Evolutionary conservation across 2,329 filamentous ascomycete species (phyloP).

Genomic region (Rutstroemia sp.): DNA sequence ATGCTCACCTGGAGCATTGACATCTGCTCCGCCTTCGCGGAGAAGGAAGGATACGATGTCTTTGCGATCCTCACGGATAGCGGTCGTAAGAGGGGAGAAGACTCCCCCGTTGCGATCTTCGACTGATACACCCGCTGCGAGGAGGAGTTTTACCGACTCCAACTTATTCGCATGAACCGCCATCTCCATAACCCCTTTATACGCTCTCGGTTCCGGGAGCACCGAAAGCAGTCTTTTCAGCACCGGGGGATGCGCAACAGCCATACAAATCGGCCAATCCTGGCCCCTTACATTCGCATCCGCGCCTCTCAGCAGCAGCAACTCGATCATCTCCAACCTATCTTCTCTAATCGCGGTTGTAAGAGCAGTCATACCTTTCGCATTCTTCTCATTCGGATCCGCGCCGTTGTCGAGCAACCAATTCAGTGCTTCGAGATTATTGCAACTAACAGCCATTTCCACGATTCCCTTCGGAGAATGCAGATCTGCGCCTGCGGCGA

Average conservation of each 20-base stretch:
- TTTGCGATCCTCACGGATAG: constrained; percentile 54
- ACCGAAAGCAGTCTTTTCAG: constrained; percentile 50
- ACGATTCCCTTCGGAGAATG: constrained; percentile 55
- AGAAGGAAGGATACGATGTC: constrained; percentile 56
- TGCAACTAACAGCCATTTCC: constrained; percentile 54
- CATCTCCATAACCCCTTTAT: constrained; percentile 61
- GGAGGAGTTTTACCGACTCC: constrained; percentile 53
- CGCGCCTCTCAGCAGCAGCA: constrained; percentile 50
- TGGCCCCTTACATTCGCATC: constrained; percentile 56
- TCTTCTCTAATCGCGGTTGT: constrained; percentile 59
- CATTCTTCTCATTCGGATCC: constrained; percentile 50
- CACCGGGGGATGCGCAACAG: constrained; percentile 52
- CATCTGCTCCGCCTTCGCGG: constrained; percentile 53
- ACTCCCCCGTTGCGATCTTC: constrained; percentile 68
- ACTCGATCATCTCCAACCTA: constrained; percentile 50
- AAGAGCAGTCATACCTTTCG: constrained; percentile 52
- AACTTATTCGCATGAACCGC: constrained; percentile 60
- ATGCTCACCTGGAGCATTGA: constrained; percentile 63
- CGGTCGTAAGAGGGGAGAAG: constrained; percentile 61
- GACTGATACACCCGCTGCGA: constrained; percentile 43
- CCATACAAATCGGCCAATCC: constrained; percentile 66
- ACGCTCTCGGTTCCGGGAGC: constrained; percentile 50
- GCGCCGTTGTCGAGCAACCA: constrained; percentile 55
- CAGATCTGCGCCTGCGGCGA: constrained; percentile 53
- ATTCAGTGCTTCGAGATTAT: constrained; percentile 52